Percentiles rank a stretch among this genome's conserved stretches.
phyloP scores from a whole-genome alignment of 208 protist species.

The Leishmania braziliensis region DNA sequence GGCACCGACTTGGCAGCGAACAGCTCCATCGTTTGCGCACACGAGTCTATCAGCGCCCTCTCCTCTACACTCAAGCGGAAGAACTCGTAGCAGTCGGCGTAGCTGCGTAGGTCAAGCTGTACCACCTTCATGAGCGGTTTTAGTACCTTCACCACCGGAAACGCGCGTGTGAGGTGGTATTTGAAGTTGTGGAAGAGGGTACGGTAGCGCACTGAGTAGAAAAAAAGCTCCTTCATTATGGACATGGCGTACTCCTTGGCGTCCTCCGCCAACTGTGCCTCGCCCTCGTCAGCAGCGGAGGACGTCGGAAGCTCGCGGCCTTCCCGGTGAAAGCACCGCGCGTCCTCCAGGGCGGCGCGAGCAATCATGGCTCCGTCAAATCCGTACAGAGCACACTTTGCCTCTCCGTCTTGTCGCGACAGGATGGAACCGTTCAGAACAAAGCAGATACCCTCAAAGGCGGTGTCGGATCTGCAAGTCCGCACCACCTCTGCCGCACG shows the following conservation, averaged over 20 bases:
- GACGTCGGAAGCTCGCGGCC: not conserved
- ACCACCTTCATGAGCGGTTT: slow-evolving; percentile 64
- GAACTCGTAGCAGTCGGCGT: slow-evolving; percentile 66
- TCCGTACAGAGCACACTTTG: slow-evolving; percentile 54
- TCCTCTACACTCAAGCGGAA: slow-evolving; percentile 39
- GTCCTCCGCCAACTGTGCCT: slow-evolving; percentile 17
- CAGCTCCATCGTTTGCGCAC: slow-evolving; percentile 38
- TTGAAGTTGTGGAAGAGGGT: slow-evolving; percentile 82
- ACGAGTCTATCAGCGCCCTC: slow-evolving; percentile 31
- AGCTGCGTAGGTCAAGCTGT: slow-evolving; percentile 55
- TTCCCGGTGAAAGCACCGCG: slow-evolving; percentile 78
- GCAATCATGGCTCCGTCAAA: slow-evolving; percentile 95
- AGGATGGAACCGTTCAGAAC: slow-evolving; percentile 70
- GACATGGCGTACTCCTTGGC: slow-evolving; percentile 30
- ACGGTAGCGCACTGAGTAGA: slow-evolving; percentile 64
- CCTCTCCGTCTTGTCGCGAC: slow-evolving; percentile 47
- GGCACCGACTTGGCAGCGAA: slow-evolving; percentile 21
- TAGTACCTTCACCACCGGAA: slow-evolving; percentile 65
- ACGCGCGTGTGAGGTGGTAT: slow-evolving; percentile 87
- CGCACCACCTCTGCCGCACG: slow-evolving; percentile 51
- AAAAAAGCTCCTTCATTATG: slow-evolving; percentile 49
- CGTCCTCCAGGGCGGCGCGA: slow-evolving; percentile 95
- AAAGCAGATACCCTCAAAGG: slow-evolving; percentile 54
- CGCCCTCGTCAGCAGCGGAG: not conserved
- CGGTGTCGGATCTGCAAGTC: slow-evolving; percentile 30